Evolutionary conservation across 345 rosid genomes (phyloP), one percentile per base, ranked within the genome.

Genomic region (Noccaea bulbosa): DNA sequence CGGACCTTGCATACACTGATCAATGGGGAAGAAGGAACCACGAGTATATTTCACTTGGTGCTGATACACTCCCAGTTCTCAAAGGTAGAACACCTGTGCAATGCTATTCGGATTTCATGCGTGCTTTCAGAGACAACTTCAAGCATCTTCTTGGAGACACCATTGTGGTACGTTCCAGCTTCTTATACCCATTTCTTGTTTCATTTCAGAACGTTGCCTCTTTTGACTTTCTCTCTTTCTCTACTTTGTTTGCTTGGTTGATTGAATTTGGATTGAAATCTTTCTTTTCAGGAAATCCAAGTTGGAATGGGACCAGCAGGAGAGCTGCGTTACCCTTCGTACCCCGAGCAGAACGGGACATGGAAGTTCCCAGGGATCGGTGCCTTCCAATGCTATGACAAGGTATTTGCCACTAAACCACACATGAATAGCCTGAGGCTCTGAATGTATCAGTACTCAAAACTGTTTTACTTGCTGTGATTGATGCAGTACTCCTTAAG

Each of bases 291-390:
- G 99, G 97, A 94, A 89, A 94, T 94, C 62, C 99, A 94, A 85
- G 93, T 86, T 24, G 96, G 99, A 55, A 91, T 94, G 99, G 99
- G 99, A 51, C 99, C 97, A 48, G 99, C 97, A 20, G 97, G 99
- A 40, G 99, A 94, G 78, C 89, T 91, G 30, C 92, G 97, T 11
- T 94, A 85, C 62, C 97, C 97, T 50, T 94, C 97, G 0, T 94
- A 94, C 59, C 97, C 99, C 0, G 96, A 94, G 83, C 85, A 79
- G 38, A 55, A 91, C 27, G 99, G 97, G 43, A 84, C 81, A 33
- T 94, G 99, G 99, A 94, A 38, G 72, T 94, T 94, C 65, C 99
- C 99, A 9, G 99, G 99, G 65, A 89, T 91, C 41, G 99, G 97
- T 65, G 99, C 97, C 64, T 94, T 94, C 83, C 99, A 94, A 49